Evolutionary conservation across 1,284 basidiomycete genomes (phyloP).

Genomic region (Tetrapyrgos nigripes): DNA sequence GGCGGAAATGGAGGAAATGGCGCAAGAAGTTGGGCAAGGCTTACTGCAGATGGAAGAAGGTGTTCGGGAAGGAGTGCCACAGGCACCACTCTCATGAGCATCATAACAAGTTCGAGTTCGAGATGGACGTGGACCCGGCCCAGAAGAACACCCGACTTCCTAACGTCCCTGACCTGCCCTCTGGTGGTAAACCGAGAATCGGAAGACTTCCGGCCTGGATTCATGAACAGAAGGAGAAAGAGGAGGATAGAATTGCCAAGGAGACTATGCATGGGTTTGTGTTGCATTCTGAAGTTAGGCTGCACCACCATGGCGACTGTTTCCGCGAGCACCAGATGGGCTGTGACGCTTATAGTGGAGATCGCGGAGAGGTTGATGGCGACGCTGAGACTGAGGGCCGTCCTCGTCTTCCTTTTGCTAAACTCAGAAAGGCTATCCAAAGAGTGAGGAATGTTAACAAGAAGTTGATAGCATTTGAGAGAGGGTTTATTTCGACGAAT

Average conservation of each 20-base stretch:
- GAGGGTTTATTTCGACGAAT: constrained; percentile 81
- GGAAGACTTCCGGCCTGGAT: constrained; percentile 3
- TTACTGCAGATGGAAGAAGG: constrained; percentile 37
- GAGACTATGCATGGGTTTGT: constrained; percentile 13
- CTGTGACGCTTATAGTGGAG: not conserved
- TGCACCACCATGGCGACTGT: too few species aligned
- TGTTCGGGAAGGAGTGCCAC: constrained; percentile 31
- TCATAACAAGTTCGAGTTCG: constrained; percentile 24
- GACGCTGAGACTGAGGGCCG: not conserved
- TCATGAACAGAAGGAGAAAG: constrained; percentile 14
- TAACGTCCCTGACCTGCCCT: not conserved
- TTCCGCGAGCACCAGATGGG: not conserved
- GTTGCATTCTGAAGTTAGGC: constrained; percentile 1
- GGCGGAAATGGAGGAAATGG: constrained; percentile 25
- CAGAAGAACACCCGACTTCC: not conserved
- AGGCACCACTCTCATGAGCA: constrained; percentile 13
- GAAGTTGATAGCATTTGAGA: constrained; percentile 80
- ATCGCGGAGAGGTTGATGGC: not conserved
- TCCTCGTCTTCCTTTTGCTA: constrained; percentile 21
- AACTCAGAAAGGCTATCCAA: constrained; percentile 65
- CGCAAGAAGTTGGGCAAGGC: constrained; percentile 27
- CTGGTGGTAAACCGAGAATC: constrained; percentile 3
- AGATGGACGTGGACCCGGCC: constrained; percentile 38
- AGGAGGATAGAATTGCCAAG: too few species aligned
- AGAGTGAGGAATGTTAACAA: constrained; percentile 73